Evolutionary conservation across 371 early-diverging fungal species (phyloP).

Genomic region (Mortierella sp.): DNA sequence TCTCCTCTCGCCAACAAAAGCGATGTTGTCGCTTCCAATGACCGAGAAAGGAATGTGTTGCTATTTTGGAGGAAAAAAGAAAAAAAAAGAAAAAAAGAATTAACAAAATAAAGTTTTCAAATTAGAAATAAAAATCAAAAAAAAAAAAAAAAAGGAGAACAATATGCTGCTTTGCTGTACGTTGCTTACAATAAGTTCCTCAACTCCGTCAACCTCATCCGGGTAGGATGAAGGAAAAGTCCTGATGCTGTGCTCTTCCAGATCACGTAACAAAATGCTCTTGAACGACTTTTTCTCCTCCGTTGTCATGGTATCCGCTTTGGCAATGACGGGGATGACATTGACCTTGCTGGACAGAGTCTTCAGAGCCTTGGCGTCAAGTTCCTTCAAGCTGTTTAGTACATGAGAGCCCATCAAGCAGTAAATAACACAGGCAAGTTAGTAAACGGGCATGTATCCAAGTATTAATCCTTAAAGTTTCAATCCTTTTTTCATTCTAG

Average conservation of each 20-base stretch:
- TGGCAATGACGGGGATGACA: constrained; percentile 90
- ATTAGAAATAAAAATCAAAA: no score
- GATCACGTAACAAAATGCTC: constrained; percentile 80
- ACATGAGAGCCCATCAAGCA: constrained; percentile 37
- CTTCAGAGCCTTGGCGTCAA: constrained; percentile 91
- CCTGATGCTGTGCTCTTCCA: constrained; percentile 79
- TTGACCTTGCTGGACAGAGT: constrained; percentile 86
- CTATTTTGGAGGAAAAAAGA: no score
- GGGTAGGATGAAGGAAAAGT: constrained; percentile 74
- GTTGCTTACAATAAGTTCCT: constrained; percentile 72
- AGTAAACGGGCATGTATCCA: no score
- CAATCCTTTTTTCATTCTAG: no score
- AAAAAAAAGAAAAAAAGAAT: no score
- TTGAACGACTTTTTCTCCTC: constrained; percentile 76
- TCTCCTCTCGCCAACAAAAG: constrained; percentile 75
- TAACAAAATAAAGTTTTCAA: no score
- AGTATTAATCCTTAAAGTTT: no score
- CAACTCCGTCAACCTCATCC: constrained; percentile 74
- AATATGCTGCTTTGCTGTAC: background rate
- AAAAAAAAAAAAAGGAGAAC: background rate
- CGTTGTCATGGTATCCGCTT: constrained; percentile 76
- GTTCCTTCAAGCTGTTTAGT: constrained; percentile 82
- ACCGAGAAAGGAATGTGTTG: constrained; percentile 93
- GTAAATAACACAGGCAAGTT: background rate
- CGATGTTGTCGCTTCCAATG: constrained; percentile 87